These are phyloP conservation scores for Mycena latifolia DNA, from an alignment of 768 basidiomycete genomes.

Conservation along the genomic window DNA sequence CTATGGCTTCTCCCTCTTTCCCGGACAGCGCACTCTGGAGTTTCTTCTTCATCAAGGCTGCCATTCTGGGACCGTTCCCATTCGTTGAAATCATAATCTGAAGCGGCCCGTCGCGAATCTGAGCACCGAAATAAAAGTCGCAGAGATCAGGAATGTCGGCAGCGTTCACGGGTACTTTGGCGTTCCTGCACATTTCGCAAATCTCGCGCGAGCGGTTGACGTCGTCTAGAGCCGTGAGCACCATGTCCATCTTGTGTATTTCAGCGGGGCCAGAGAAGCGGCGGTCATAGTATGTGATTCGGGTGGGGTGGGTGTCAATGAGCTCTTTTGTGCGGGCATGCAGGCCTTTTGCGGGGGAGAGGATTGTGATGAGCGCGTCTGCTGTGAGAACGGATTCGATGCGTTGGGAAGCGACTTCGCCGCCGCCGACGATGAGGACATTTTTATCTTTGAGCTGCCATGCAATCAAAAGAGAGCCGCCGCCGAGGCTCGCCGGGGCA, in stretches of 20 bases:
- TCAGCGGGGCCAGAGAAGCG: constrained; percentile 75
- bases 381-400: constrained; percentile 88
- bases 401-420: constrained; percentile 90
- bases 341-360: constrained; percentile 79
- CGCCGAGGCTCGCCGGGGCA: constrained; percentile 48
- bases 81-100: constrained; percentile 98
- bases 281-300: constrained; percentile 81
- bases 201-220: constrained; percentile 79
- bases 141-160: constrained; percentile 96
- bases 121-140: constrained; percentile 98
- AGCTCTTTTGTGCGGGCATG: constrained; percentile 67
- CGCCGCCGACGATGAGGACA: constrained; percentile 95
- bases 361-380: constrained; percentile 81
- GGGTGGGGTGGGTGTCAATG: constrained; percentile 60
- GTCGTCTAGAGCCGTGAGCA: constrained; percentile 94
- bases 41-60: constrained; percentile 80
- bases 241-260: constrained; percentile 82
- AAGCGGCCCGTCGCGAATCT: constrained; percentile 89
- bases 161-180: constrained; percentile 90
- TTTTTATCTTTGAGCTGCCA: constrained; percentile 90
- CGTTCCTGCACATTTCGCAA: constrained; percentile 72
- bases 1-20: constrained; percentile 81
- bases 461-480: constrained; percentile 89
- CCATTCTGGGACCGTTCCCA: constrained; percentile 92
- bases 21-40: constrained; percentile 79